Percentiles rank a stretch among this genome's conserved stretches.
These are phyloP conservation scores for Tylopilus rubrobrunneus DNA, from an alignment of 768 basidiomycete species.

Conservation along the genomic window DNA sequence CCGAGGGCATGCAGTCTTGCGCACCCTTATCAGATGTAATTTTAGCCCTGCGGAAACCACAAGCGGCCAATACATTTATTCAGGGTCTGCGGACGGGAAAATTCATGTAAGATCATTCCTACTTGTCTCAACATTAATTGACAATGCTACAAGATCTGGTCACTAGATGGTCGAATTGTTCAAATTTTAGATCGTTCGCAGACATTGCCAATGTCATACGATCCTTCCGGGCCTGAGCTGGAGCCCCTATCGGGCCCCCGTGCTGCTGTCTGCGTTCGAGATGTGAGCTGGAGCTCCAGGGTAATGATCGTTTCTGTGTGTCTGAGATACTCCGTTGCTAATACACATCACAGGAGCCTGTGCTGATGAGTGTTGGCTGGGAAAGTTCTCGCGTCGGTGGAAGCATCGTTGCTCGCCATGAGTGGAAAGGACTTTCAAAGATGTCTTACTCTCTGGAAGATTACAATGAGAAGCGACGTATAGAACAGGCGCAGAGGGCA, in stretches of 20 bases:
- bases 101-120: constrained; percentile 57
- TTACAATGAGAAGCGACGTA: constrained; percentile 55
- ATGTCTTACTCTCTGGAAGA: constrained; percentile 65
- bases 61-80: constrained; percentile 90
- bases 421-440: constrained; percentile 92
- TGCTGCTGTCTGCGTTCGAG: constrained; percentile 66
- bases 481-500: constrained; percentile 30
- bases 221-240: constrained; percentile 65
- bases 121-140: not conserved
- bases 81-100: constrained; percentile 81
- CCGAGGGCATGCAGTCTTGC: constrained; percentile 83
- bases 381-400: constrained; percentile 51
- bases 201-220: constrained; percentile 63
- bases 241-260: constrained; percentile 27
- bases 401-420: constrained; percentile 85
- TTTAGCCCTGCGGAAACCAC: constrained; percentile 94
- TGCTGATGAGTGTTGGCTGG: constrained; percentile 92
- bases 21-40: constrained; percentile 93
- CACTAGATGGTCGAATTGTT: constrained; percentile 82
- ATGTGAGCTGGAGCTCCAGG: constrained; percentile 93
- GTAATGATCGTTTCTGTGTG: constrained; percentile 33
- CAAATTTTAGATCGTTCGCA: constrained; percentile 79
- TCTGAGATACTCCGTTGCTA: not conserved
- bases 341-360: constrained; percentile 59
- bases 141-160: constrained; percentile 70